These are phyloP conservation scores for Chrysanthemum seticuspe DNA, from an alignment of 129 eudicot species.

Conservation along the genomic window DNA sequence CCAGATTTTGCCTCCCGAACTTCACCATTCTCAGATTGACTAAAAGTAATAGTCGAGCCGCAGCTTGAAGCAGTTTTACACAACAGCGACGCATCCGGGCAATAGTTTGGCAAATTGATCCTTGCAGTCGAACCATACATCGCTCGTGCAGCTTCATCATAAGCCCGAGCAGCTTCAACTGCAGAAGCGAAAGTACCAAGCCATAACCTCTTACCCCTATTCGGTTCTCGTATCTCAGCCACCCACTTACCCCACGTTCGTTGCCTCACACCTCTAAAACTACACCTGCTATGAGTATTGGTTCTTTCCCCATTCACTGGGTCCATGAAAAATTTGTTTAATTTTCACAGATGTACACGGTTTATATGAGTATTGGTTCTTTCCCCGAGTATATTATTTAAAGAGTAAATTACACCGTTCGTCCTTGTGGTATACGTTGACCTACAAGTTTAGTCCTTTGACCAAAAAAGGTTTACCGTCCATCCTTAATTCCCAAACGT, in stretches of 20 bases:
- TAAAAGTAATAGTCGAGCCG: constrained; percentile 23
- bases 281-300: constrained; percentile 44
- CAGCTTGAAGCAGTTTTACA: constrained; percentile 20
- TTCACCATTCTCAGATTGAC: constrained; percentile 1
- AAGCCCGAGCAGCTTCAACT: constrained; percentile 70
- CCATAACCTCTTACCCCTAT: constrained; percentile 69
- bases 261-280: constrained; percentile 82
- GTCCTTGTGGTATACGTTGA: too few relatives aligned
- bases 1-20: too few relatives aligned
- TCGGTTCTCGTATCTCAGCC: constrained; percentile 83
- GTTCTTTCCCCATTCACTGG: too few relatives aligned
- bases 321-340: too few relatives aligned
- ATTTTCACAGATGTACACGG: too few relatives aligned
- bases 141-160: constrained; percentile 82
- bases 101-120: constrained; percentile 40
- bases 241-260: constrained; percentile 98
- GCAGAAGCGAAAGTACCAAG: constrained; percentile 73
- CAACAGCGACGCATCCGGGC: not conserved
- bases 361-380: too few relatives aligned
- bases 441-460: too few relatives aligned
- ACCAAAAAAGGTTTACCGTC: too few relatives aligned
- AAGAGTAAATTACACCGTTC: too few relatives aligned
- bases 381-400: too few relatives aligned
- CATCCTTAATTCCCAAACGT: too few relatives aligned
- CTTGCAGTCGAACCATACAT: constrained; percentile 78